Evolutionary conservation across 805 yeast species (phyloP), one percentile per base, ranked within the genome.

Genomic region (Starmera dryadoides): DNA sequence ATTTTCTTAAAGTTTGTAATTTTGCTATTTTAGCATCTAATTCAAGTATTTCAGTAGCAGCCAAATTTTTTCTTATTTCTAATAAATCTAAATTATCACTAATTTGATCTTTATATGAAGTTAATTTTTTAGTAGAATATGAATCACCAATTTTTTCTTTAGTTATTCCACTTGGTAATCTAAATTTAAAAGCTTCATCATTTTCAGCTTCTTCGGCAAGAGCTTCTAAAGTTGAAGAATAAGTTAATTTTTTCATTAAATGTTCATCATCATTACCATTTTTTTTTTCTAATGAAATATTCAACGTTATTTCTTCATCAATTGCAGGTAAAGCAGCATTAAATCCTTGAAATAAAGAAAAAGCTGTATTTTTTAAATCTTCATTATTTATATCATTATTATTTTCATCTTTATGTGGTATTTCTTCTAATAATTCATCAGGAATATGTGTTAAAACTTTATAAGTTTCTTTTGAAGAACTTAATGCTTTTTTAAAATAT

Each of bases 311-410:
- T 32, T 64, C 66, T 42, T 68, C 74, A 43, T 73, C 64, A n/a
- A 73, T 59, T 15, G 72, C 72, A 1, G 78, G 77, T 28, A 71
- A 53, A 1, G 75, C 64, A 4, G 86, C 85, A 49, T 69, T 68
- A 52, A 83, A 80, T 2, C 89, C 88, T 56, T 82, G 89, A 50
- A 73, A 80, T 18, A 83, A 58, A 3, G 87, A 75, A 45, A 74
- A 55, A 49, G 15, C 52, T 53, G 7, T 35, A 29, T 12, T 40
- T 36, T 23, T 45, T 33, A 44, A 55, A 6, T 41, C 42, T 8
- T 42, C 38, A 21, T 42, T 37, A 12, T 35, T 31, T 23, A 37
- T 18, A 19, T 33, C 36, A 18, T 9, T 18, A 19, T 33, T 15
- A 19, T 26, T 29, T 28, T 37, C 33, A 5, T 42, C 46, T 9